Base-by-base conservation (phyloP, 2,329 filamentous ascomycete species). In the Raffaelea albimanens region DNA sequence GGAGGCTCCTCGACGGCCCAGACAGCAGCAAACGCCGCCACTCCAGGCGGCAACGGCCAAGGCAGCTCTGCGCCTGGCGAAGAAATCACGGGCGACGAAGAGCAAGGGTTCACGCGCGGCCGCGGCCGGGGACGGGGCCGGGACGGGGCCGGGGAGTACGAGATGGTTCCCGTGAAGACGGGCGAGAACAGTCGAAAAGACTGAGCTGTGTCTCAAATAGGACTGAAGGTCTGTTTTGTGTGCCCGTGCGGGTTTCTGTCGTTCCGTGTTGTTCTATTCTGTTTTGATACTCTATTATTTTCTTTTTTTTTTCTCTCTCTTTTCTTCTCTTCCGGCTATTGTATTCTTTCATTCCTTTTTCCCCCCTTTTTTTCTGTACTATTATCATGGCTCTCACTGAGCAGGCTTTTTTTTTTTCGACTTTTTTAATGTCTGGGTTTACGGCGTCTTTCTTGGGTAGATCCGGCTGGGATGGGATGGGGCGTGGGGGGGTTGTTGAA, bases 111-210 rank as follows among this genome's bases (percentile, higher is more conserved):
- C 52, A 62, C 66, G 5, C 61, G 72, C 43, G 76, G 75, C 0
- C 62, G 73, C 25, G 70, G 72, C 0, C 65, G 75, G 36, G 77
- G 72, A 0, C 67, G 76, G 48, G 72, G 73, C 1, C 66, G 72
- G 45, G 76, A 79, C 52, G 72, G 73, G 0, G 71, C 65, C 1
- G 77, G 74, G 13, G 77, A 79, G 52, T 85, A 85, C 62, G 82
- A 85, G 62, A 83, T 85, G 79, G 74, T 76, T 10, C 67, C 69
- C 38, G 67, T 80, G 58, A 73, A 73, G 44, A 41, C 43, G 9
- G 38, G 43, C 43, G 48, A 50, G 14, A 46, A 47, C 46, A 38
- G 34, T 38, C 34, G 34, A 38, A 38, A 7, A 8, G 34, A 38
- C 34, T 38, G 14, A 38, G n/a, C n/a, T n/a, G n/a, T n/a, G n/a